These are phyloP conservation scores for Cucumis hystrix DNA, from an alignment of 306 rosid species.

Conservation along the genomic window DNA sequence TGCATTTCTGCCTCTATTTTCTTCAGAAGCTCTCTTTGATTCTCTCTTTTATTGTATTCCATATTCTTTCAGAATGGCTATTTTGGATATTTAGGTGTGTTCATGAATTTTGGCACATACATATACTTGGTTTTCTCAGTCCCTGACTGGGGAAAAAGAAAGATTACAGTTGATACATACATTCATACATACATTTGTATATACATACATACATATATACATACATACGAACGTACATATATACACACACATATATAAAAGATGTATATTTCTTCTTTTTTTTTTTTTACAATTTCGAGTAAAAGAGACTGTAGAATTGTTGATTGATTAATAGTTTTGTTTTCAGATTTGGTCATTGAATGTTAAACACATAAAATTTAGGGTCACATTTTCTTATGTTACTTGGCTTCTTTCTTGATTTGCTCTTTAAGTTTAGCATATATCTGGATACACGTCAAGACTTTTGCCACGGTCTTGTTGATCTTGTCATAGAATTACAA, in stretches of 20 bases:
- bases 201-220: too few species aligned
- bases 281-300: not conserved
- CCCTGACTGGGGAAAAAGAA: not conserved
- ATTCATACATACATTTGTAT: too few species aligned
- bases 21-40: too few species aligned
- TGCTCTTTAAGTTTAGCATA: not conserved
- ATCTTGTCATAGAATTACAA: not conserved
- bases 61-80: not conserved
- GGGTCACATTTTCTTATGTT: not conserved
- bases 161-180: not conserved
- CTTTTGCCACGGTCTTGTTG: not conserved
- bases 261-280: not conserved
- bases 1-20: too few species aligned
- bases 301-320: not conserved
- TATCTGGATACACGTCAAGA: not conserved
- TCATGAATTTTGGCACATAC: not conserved
- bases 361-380: not conserved
- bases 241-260: not conserved
- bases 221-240: too few species aligned
- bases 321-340: not conserved
- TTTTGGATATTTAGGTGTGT: not conserved
- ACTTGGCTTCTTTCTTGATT: not conserved
- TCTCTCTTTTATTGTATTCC: too few species aligned
- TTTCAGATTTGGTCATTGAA: not conserved
- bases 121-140: not conserved